Evolutionary conservation across 352 stramenopile genomes (phyloP).

Genomic region (Pythium inflatum): DNA sequence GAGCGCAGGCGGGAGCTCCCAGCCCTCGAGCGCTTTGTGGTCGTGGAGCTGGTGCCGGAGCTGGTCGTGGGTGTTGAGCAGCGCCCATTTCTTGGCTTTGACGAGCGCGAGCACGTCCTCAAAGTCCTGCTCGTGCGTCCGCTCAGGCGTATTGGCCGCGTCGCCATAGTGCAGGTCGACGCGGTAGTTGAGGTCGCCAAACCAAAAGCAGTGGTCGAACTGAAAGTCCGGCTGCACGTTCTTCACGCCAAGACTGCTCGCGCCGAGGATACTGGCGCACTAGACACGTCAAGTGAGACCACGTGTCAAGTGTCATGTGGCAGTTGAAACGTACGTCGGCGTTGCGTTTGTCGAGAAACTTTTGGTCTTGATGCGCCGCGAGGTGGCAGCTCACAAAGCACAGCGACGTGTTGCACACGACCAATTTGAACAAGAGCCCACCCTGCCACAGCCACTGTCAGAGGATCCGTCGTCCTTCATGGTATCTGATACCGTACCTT

Average conservation of each 20-base stretch:
- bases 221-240: conserved; percentile 76
- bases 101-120: conserved; percentile 49
- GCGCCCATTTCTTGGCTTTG: conserved; percentile 54
- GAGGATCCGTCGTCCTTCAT: no score
- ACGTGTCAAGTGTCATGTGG: no score
- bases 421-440: conserved; percentile 75
- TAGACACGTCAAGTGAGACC: conserved; percentile 25
- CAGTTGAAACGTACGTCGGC: conserved; percentile 76
- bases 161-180: conserved; percentile 68
- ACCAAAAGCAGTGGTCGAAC: conserved; percentile 87
- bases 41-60: conserved; percentile 65
- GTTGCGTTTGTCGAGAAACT: conserved; percentile 87
- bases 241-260: conserved; percentile 60
- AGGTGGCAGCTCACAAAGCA: conserved; percentile 89
- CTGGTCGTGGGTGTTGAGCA: conserved; percentile 79
- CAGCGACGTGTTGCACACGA: conserved; percentile 77
- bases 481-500: no score
- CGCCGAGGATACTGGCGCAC: conserved; percentile 76
- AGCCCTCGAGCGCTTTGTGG: conserved; percentile 62
- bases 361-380: conserved; percentile 82
- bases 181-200: conserved; percentile 89
- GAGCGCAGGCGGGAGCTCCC: conserved; percentile 59
- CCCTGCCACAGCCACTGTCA: conserved; percentile 57
- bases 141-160: conserved; percentile 30
- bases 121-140: conserved; percentile 71